These are phyloP conservation scores for Plantago coronopus DNA, from an alignment of 305 asterid genomes.

Conservation along the genomic window DNA sequence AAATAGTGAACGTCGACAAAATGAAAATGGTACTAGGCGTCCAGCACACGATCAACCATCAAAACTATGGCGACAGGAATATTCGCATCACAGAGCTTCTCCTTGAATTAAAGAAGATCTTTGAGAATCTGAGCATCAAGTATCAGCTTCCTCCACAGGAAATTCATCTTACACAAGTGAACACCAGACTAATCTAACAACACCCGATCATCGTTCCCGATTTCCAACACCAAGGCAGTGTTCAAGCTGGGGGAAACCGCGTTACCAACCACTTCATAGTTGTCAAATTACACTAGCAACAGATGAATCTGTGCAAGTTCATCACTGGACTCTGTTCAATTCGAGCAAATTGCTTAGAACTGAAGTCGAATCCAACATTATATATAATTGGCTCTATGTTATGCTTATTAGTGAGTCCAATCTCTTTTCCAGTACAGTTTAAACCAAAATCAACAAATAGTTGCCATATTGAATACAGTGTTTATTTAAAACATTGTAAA, in stretches of 20 bases:
- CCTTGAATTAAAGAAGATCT: slow-evolving; percentile 57
- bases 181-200: slow-evolving; percentile 17
- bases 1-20: slow-evolving; percentile 48
- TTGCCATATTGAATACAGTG: too few species aligned
- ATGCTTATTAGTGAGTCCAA: neutral
- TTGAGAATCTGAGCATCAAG: slow-evolving; percentile 42
- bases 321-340: too few species aligned
- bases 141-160: slow-evolving; percentile 62
- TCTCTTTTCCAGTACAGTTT: neutral
- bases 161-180: slow-evolving; percentile 42
- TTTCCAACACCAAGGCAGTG: neutral
- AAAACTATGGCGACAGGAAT: slow-evolving; percentile 50
- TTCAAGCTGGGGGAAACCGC: neutral
- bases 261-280: too few species aligned
- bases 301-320: too few species aligned
- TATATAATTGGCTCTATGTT: too few species aligned
- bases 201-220: too few species aligned
- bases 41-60: slow-evolving; percentile 64
- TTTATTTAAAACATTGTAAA: too few species aligned
- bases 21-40: slow-evolving; percentile 51
- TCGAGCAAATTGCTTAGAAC: too few species aligned
- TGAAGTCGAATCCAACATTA: too few species aligned
- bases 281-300: too few species aligned
- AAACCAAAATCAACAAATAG: too few species aligned
- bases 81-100: slow-evolving; percentile 43